These are phyloP conservation scores for Sphaerobolus stellatus DNA, from an alignment of 1,284 basidiomycete species.

Conservation along the genomic window DNA sequence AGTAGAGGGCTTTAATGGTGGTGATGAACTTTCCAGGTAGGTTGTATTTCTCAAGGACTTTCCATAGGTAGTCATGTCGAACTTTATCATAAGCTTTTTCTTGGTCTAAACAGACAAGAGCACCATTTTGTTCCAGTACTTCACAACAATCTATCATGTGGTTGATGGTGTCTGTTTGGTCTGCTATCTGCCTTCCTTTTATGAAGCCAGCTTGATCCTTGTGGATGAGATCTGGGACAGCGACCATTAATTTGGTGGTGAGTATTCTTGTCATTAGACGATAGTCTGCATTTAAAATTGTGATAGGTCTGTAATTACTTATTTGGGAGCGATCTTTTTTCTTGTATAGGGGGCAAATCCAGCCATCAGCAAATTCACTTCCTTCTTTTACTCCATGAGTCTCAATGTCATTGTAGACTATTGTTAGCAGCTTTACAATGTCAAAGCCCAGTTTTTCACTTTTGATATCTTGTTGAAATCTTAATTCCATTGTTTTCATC, in stretches of 20 bases:
- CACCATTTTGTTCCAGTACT: background rate
- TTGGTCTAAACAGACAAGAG: background rate
- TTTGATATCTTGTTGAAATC: background rate
- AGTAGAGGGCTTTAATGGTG: background rate
- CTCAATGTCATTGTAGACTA: constrained; percentile 17
- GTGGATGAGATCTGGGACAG: background rate
- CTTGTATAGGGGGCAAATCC: constrained; percentile 13
- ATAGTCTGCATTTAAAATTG: background rate
- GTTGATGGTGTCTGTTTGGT: background rate
- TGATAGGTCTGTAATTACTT: background rate
- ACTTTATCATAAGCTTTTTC: background rate
- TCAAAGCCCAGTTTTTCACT: background rate
- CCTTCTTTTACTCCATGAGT: constrained; percentile 10
- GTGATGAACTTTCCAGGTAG: background rate
- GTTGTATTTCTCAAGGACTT: background rate
- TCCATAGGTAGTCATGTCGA: background rate
- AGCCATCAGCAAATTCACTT: constrained; percentile 27
- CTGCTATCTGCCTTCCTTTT: background rate
- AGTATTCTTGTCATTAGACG: background rate
- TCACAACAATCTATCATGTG: background rate
- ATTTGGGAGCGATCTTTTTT: background rate
- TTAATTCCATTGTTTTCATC: constrained; percentile 12
- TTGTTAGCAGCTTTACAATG: background rate
- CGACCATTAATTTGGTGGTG: background rate
- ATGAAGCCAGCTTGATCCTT: background rate